Evolutionary conservation across 768 basidiomycete species (phyloP), one percentile per base, ranked within the genome.

Genomic region (Sarcomyxa edulis): DNA sequence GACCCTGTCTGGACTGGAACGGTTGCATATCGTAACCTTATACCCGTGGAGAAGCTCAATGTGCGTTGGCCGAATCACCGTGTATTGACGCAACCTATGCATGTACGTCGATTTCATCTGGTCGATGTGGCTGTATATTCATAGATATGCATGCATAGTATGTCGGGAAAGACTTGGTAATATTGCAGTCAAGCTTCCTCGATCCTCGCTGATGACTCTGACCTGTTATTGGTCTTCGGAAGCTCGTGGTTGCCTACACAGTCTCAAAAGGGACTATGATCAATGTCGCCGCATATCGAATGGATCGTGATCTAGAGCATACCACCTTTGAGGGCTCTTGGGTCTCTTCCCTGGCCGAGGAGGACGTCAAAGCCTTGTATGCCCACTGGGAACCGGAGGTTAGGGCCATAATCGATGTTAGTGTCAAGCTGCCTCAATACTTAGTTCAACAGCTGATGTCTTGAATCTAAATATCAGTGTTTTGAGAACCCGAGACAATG

Each of bases 361-460:
- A n/a, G 15, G n/a, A 14, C 6, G 11, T 35, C 16, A 18, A 22
- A 14, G 15, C 14, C 14, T 16, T 28, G 14, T 16, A 20, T 9
- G 24, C 11, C 16, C 16, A n/a, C 6, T 38, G 37, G 37, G 37
- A 38, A 9, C 24, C 37, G 9, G 37, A 38, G 20, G 30, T 38
- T 15, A 10, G 27, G 12, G 26, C 15, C 18, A 26, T 38, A 27
- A 20, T 14, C 22, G 37, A 34, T 15, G 37, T 14, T 8, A 8
- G 23, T 8, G 15, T 6, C n/a, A n/a, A n/a, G n/a, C n/a, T n/a
- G n/a, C n/a, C n/a, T n/a, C n/a, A n/a, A n/a, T n/a, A n/a, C n/a
- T n/a, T n/a, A n/a, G 9, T 14, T 9, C 8, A 16, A 27, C 18
- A 8, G 35, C 15, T 12, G 8, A 7, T 7, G 12, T 27, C 20